A percentile compares a stretch with the other conserved stretches of the same genome.
Evolutionary conservation across 2,329 filamentous ascomycete species (phyloP).

Genomic region (Fusarium virguliforme): DNA sequence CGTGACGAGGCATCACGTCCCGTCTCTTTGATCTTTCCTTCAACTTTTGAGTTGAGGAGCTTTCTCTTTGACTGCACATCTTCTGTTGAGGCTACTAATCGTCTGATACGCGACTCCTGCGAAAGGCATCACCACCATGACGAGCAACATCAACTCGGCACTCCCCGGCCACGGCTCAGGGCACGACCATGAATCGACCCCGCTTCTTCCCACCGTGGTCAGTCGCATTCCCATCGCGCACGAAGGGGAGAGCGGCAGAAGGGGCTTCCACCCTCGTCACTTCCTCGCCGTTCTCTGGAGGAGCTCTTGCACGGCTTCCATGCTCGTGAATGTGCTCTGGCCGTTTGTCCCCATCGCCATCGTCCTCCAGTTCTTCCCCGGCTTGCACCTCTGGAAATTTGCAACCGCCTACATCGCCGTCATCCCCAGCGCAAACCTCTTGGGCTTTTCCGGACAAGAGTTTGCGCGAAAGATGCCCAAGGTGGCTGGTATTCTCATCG

Average conservation of each 20-base stretch:
- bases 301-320: slow-evolving; percentile 62
- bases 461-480: slow-evolving; percentile 77
- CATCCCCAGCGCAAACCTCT: slow-evolving; percentile 65
- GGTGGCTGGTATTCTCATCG: slow-evolving; percentile 69
- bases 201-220: slow-evolving; percentile 51
- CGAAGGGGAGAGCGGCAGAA: slow-evolving; percentile 64
- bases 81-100: neutral
- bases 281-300: slow-evolving; percentile 62
- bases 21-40: slow-evolving; percentile 8
- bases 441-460: slow-evolving; percentile 68
- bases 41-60: neutral
- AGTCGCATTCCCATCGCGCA: slow-evolving; percentile 38
- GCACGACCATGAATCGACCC: slow-evolving; percentile 47
- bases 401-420: slow-evolving; percentile 65
- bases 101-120: neutral
- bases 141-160: slow-evolving; percentile 25
- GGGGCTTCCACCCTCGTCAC: slow-evolving; percentile 60
- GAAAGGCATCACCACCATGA: slow-evolving; percentile 13
- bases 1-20: slow-evolving; percentile 1
- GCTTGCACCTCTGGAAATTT: slow-evolving; percentile 62
- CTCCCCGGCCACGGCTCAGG: slow-evolving; percentile 25
- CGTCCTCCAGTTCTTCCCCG: slow-evolving; percentile 57
- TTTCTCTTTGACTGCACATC: neutral
- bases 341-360: slow-evolving; percentile 65
- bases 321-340: slow-evolving; percentile 66